phyloP scores from a whole-genome alignment of 805 yeast species.

The Pichia membranifaciens region DNA sequence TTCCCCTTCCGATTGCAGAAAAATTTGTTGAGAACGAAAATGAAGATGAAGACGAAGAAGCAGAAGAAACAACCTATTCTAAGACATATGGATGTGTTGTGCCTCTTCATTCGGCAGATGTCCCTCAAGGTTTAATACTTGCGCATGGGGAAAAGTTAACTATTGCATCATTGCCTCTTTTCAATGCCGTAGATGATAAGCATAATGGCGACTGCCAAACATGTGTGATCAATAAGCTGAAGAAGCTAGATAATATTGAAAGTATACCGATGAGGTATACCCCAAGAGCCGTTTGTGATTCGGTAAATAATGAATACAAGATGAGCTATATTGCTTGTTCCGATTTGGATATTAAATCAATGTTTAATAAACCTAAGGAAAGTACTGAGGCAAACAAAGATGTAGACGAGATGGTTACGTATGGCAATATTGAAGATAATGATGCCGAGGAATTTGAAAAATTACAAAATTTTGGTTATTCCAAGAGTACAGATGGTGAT shows the following conservation, averaged over 20 bases:
- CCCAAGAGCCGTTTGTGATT: conserved; percentile 40
- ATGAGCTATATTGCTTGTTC: conserved; percentile 40
- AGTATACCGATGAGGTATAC: conserved; percentile 42
- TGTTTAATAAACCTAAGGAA: conserved; percentile 20
- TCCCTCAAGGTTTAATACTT: conserved; percentile 58
- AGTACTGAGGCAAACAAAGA: conserved; percentile 4
- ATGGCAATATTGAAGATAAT: conserved; percentile 24
- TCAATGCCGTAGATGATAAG: conserved; percentile 30
- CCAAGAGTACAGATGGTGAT: conserved; percentile 13
- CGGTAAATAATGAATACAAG: conserved; percentile 11
- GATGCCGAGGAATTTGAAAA: conserved; percentile 28
- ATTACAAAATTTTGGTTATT: conserved; percentile 43
- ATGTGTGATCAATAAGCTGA: background rate
- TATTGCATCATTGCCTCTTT: conserved; percentile 38
- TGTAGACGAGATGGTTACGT: conserved; percentile 20
- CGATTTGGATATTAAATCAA: conserved; percentile 35
- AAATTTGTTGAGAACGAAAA: conserved; percentile 33
- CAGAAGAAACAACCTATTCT: background rate
- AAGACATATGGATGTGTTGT: conserved; percentile 6
- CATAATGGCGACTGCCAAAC: background rate
- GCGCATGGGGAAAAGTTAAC: conserved; percentile 45
- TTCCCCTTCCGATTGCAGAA: conserved; percentile 41
- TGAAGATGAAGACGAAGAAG: conserved; percentile 5
- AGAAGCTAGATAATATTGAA: conserved; percentile 29
- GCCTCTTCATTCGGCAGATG: conserved; percentile 58